phyloP scores from a whole-genome alignment of 768 basidiomycete species.

The Mycena venus region DNA sequence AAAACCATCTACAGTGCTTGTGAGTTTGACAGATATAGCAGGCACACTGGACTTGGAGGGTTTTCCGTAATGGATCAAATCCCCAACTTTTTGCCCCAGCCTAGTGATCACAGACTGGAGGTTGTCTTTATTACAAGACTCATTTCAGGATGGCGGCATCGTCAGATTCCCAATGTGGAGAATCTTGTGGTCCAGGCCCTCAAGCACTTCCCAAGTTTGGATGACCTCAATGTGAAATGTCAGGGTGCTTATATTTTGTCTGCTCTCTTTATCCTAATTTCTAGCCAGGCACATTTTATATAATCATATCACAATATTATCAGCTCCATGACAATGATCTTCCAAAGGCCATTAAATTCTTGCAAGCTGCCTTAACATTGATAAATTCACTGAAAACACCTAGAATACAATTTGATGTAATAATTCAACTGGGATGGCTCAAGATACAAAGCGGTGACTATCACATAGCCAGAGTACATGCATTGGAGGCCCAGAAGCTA shows the following conservation, averaged over 20 bases:
- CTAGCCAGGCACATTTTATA: neutral
- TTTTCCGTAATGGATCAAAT: neutral
- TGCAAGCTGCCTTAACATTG: neutral
- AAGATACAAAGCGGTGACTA: neutral
- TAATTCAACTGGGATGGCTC: neutral
- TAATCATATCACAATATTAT: neutral
- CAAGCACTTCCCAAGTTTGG: neutral
- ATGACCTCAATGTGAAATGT: no score
- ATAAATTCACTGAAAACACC: neutral
- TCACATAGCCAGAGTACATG: neutral
- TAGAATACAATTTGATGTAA: neutral
- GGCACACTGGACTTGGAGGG: neutral
- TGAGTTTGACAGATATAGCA: neutral
- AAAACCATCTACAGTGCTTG: neutral
- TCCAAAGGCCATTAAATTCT: neutral
- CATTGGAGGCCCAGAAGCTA: neutral
- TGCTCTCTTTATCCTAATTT: neutral
- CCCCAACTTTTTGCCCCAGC: neutral
- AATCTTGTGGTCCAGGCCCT: neutral
- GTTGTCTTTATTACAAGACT: neutral
- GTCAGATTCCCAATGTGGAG: neutral
- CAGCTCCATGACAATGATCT: neutral
- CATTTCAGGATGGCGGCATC: neutral
- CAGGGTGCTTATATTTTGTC: no score
- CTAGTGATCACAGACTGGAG: neutral